Evolutionary conservation across 164 flowering plant genomes (phyloP).

Genomic region (Platanus orientalis): DNA sequence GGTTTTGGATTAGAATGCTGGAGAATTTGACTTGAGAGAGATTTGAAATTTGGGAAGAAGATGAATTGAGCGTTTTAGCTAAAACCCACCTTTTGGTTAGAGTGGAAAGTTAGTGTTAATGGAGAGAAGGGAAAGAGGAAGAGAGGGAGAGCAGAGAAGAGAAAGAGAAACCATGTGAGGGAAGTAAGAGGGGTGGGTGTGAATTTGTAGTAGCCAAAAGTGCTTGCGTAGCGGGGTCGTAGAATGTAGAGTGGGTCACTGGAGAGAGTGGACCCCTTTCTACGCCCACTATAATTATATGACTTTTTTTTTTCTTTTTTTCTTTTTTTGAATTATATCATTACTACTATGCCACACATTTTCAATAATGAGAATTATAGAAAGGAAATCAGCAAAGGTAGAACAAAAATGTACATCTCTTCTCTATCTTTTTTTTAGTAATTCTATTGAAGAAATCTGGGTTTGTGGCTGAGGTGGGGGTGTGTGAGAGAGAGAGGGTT

Average conservation of each 20-base stretch:
- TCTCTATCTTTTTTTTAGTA: neutral
- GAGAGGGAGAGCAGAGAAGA: conserved; percentile 7
- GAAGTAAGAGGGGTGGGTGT: conserved; percentile 26
- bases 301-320: conserved; percentile 6
- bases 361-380: neutral
- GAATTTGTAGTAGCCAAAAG: conserved; percentile 53
- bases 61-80: neutral
- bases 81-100: neutral
- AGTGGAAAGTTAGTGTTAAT: neutral
- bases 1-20: conserved; percentile 1
- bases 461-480: neutral
- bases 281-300: conserved; percentile 40
- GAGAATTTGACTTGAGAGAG: neutral
- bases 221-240: conserved; percentile 13
- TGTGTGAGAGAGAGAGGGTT: conserved; percentile 10
- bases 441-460: conserved; percentile 1
- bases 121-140: conserved; percentile 6
- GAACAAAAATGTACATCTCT: neutral
- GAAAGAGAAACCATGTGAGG: conserved; percentile 20
- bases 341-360: too few relatives aligned
- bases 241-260: neutral
- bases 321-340: too few relatives aligned
- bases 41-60: neutral
- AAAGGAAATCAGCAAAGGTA: conserved; percentile 1
- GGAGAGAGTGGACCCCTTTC: conserved; percentile 21